phyloP scores from a whole-genome alignment of 1,284 basidiomycete genomes.

The Flammula alnicola region DNA sequence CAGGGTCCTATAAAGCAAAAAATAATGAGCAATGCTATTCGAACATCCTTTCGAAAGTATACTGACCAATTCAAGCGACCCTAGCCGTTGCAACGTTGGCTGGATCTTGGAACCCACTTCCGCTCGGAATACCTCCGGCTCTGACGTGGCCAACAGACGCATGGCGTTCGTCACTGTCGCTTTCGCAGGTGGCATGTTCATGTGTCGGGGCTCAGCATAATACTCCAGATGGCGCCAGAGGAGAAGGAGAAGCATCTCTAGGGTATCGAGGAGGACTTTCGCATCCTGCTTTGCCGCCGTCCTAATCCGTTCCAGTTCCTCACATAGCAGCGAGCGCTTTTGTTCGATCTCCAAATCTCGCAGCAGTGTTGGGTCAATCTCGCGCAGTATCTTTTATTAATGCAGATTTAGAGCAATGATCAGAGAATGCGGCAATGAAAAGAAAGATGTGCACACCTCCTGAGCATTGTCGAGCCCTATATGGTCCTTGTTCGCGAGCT shows the following conservation, averaged over 20 bases:
- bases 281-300: conserved; percentile 49
- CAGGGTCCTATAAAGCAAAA: conserved; percentile 33
- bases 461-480: conserved; percentile 74
- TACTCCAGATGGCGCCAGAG: conserved; percentile 85
- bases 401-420: not conserved
- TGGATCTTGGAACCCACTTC: conserved; percentile 59
- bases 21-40: not conserved
- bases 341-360: conserved; percentile 71
- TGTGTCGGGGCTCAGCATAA: conserved; percentile 48
- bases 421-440: not conserved
- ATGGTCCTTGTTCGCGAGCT: conserved; percentile 72
- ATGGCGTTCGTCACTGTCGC: conserved; percentile 53
- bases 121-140: conserved; percentile 53
- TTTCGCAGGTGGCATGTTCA: conserved; percentile 42
- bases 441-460: conserved; percentile 51
- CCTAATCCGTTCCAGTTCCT: conserved; percentile 59
- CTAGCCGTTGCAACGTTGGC: conserved; percentile 55
- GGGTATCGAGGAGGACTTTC: conserved; percentile 60
- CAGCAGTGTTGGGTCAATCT: conserved; percentile 58
- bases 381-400: conserved; percentile 52
- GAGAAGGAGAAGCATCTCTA: conserved; percentile 85
- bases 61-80: conserved; percentile 57
- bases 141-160: conserved; percentile 58
- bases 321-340: conserved; percentile 64
- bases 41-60: conserved; percentile 27